Base-by-base conservation (phyloP, 73 alveolate genomes). In the Symbiodinium natans region DNA sequence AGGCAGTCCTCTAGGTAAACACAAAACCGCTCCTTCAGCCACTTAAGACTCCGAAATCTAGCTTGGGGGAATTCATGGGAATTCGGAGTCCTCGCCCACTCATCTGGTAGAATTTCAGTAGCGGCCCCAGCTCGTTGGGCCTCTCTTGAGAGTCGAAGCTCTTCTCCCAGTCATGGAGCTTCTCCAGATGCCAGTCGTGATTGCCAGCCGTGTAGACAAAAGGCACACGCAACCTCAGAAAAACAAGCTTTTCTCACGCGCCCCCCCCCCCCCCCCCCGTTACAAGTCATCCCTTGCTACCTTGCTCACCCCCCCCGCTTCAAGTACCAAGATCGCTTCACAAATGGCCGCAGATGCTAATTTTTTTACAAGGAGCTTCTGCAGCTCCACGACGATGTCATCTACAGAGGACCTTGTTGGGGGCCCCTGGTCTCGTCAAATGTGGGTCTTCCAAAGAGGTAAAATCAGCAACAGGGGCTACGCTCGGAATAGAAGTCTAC, bases 161-260 rank as follows among this genome's bases (percentile, higher is more conserved):
- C 39, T 31, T 41, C 31, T 90, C 97, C 97, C 88, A 90, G 27
- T 41, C 86, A 40, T 88, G 17, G 31, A 68, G 87, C 88, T 33
- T 68, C 77, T 90, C 97, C 54, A 90, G 52, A 39, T 90, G 97
- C 97, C 97, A 90, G 36, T 68, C 97, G n/a, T 90, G 97, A 71
- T 90, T 90, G 13, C 97, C 97, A 90, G 97, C 87, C 1, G 97
- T 90, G 75, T 90, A 90, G n/a, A 90, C 74, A 40, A 90, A 90
- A 1, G 97, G 97, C 36, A 71, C 68, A 1, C 31, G 87, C 39
- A 90, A n/a, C 97, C 97, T 89, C 25, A 40, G 27, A 52, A n/a
- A n/a, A n/a, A n/a, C n/a, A n/a, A n/a, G n/a, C n/a, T n/a, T n/a
- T n/a, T n/a, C n/a, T n/a, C n/a, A n/a, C n/a, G n/a, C n/a, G n/a